Evolutionary conservation across 176 grass and related monocot species (phyloP).

Genomic region (Bromus sterilis): DNA sequence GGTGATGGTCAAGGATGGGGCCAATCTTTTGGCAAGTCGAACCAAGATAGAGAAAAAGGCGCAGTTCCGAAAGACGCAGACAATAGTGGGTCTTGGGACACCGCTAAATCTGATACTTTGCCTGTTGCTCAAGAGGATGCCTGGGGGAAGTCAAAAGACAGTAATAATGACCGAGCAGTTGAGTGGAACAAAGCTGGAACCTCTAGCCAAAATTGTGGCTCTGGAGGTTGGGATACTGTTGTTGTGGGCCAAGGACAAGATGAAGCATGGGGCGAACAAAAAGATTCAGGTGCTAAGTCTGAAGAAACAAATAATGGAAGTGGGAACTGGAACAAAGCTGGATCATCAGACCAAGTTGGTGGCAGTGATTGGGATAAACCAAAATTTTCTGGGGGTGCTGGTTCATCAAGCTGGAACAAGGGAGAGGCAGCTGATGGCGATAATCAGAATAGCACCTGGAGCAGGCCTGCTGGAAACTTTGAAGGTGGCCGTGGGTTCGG

Average conservation of each 20-base stretch:
- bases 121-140: constrained; percentile 26
- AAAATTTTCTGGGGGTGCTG: constrained; percentile 29
- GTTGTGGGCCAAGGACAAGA: neutral
- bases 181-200: constrained; percentile 32
- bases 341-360: constrained; percentile 22
- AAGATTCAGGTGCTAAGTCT: constrained; percentile 5
- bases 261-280: constrained; percentile 38
- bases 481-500: constrained; percentile 37
- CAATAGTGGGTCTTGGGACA: constrained; percentile 32
- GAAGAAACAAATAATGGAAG: constrained; percentile 22
- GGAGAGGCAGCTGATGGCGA: constrained; percentile 21
- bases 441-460: constrained; percentile 38
- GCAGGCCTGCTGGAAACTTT: constrained; percentile 26
- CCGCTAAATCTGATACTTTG: constrained; percentile 25
- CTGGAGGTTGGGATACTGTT: constrained; percentile 33
- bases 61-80: neutral
- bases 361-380: constrained; percentile 25
- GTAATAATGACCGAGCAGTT: constrained; percentile 1
- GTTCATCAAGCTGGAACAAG: constrained; percentile 39
- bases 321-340: constrained; percentile 30
- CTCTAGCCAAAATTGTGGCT: neutral
- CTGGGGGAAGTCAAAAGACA: constrained; percentile 43
- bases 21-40: constrained; percentile 28
- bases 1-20: constrained; percentile 34
- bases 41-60: constrained; percentile 30